Evolutionary conservation across 345 rosid genomes (phyloP).

Genomic region (Viola odorata): DNA sequence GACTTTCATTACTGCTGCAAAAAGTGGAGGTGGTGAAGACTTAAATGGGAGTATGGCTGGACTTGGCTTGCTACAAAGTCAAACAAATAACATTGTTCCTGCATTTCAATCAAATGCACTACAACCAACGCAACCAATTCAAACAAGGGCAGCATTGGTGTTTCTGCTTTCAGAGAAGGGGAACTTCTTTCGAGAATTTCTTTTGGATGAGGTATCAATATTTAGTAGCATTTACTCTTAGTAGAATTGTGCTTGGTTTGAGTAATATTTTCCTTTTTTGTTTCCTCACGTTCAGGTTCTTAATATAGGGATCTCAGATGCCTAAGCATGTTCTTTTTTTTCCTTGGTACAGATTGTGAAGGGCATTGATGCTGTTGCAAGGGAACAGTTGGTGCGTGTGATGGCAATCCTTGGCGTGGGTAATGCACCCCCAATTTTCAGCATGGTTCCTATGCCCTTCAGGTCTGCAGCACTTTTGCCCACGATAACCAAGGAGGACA

Average conservation of each 20-base stretch:
- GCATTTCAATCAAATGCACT: conserved; percentile 31
- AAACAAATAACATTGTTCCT: conserved; percentile 30
- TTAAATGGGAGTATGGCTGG: conserved; percentile 92
- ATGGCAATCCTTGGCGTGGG: conserved; percentile 60
- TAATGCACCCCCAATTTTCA: conserved; percentile 61
- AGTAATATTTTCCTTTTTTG: neutral
- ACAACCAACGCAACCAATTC: conserved; percentile 53
- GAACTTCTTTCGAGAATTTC: conserved; percentile 87
- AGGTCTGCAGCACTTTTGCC: conserved; percentile 74
- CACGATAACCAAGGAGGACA: conserved; percentile 78
- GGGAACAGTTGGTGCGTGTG: conserved; percentile 79
- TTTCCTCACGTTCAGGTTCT: conserved; percentile 1
- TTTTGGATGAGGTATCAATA: conserved; percentile 79
- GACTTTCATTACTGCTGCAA: conserved; percentile 85
- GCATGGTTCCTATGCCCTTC: conserved; percentile 82
- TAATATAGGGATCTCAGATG: neutral
- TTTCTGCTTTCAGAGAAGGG: conserved; percentile 87
- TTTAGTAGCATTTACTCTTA: neutral
- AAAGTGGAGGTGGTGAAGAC: conserved; percentile 94
- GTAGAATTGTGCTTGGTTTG: neutral
- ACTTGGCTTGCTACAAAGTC: conserved; percentile 59
- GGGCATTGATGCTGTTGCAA: conserved; percentile 86
- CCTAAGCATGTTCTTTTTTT: conserved; percentile 1
- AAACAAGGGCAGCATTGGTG: conserved; percentile 83
- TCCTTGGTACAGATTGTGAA: conserved; percentile 65